Evolutionary conservation across 192 early-diverging fungal species (phyloP).

Genomic region (Coemansia sp.): DNA sequence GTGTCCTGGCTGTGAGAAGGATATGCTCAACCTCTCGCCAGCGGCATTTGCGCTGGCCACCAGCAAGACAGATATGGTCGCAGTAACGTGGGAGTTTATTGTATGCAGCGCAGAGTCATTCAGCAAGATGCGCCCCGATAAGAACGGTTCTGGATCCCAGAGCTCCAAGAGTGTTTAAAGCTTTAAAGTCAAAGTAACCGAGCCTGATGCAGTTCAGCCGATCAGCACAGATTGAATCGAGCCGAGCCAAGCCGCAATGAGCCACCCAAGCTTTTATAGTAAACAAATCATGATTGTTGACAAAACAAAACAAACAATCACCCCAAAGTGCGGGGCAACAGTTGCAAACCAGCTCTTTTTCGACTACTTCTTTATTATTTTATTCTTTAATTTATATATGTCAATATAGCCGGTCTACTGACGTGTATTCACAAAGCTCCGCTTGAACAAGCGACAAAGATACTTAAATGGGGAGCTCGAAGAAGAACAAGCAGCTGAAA

Average conservation of each 20-base stretch:
- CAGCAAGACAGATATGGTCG: slow-evolving; percentile 5
- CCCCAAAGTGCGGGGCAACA: not conserved
- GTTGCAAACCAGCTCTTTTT: not conserved
- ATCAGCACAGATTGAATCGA: too few relatives aligned
- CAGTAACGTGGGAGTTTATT: not conserved
- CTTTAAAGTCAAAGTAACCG: too few relatives aligned
- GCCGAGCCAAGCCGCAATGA: not conserved
- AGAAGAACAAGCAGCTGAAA: not conserved
- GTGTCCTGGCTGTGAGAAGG: slow-evolving; percentile 45
- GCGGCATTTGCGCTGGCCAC: slow-evolving; percentile 48
- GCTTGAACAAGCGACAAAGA: not conserved
- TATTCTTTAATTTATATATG: too few relatives aligned
- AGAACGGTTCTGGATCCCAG: not conserved
- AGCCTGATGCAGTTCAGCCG: too few relatives aligned
- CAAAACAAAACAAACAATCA: not conserved
- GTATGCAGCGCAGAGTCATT: not conserved
- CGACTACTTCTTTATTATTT: not conserved
- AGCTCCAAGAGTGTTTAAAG: not conserved
- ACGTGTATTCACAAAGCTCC: not conserved
- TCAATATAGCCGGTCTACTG: not conserved
- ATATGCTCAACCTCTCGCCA: slow-evolving; percentile 52
- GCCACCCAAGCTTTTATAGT: not conserved
- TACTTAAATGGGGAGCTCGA: slow-evolving; percentile 6
- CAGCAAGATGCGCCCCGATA: slow-evolving; percentile 1
- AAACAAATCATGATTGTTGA: slow-evolving; percentile 1